Base-by-base conservation (phyloP, 352 stramenopile species). In the Phytopythium vexans region DNA sequence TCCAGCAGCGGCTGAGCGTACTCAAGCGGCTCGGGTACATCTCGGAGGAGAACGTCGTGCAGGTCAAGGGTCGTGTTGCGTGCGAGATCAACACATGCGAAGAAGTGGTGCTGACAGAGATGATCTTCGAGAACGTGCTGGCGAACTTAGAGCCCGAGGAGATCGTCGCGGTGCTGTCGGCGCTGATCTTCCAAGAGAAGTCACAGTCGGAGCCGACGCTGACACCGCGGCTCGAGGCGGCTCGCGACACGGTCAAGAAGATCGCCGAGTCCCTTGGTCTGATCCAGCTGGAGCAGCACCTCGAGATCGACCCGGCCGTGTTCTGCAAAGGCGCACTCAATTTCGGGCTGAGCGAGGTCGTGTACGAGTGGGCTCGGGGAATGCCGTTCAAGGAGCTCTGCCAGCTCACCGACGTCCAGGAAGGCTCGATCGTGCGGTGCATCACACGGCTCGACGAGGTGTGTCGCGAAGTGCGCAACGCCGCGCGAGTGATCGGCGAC, bases 41-140 rank as follows among this genome's bases (percentile, higher is more conserved):
- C 46, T 93, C 84, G 0, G 66, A 80, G 1, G 84, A 90, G 48
- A 81, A 82, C 12, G 77, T 93, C 10, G 94, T 99, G 36, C 88
- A 96, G 49, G 77, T 92, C 35, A 99, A 99, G 66, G 97, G 97
- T 15, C 84, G 96, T 21, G 96, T 99, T 8, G 96, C 96, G 2
- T 99, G 96, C 58, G 96, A 99, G 77, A 94, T 99, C 43, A 99
- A 98, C 76, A 99, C 95, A 3, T 98, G 95, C 57, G 94, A 99
- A 56, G 96, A 98, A 54, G 74, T 99, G 8, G 90, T 99, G 54
- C 75, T 98, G 14, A 99, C 97, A 0, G 97, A 99, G 73, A 97
- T 99, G 83, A 96, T 99, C 35, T 99, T 99, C 65, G 95, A 98
- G 64, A 98, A 98, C 48, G 87, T 99, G 21, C 66, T 99, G 27